Percentiles rank a stretch among this genome's conserved stretches.
These are phyloP conservation scores for Rhizodiscina lignyota DNA, from an alignment of 495 filamentous ascomycete species.

Conservation along the genomic window DNA sequence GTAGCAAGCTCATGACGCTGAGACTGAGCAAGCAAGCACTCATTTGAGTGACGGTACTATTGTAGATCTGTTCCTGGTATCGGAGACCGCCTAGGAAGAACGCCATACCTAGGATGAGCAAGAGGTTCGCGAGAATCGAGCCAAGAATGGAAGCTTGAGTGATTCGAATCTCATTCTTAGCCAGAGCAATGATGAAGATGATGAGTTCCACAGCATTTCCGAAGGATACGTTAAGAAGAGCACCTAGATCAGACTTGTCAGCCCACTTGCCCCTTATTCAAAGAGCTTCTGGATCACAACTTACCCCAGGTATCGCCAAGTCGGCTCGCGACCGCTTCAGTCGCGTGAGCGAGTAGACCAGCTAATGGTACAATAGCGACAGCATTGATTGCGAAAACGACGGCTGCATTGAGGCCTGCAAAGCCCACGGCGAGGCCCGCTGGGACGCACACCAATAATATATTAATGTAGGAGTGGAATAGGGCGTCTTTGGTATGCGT, in stretches of 20 bases:
- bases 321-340: constrained; percentile 61
- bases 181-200: constrained; percentile 42
- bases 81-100: constrained; percentile 75
- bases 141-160: constrained; percentile 80
- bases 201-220: constrained; percentile 84
- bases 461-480: constrained; percentile 58
- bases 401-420: constrained; percentile 18
- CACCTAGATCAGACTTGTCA: no score
- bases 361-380: constrained; percentile 73
- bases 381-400: constrained; percentile 66
- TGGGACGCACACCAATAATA: constrained; percentile 66
- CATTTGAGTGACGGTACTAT: constrained; percentile 89
- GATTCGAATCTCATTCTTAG: constrained; percentile 60
- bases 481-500: constrained; percentile 35
- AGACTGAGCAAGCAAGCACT: constrained; percentile 81
- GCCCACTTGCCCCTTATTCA: no score
- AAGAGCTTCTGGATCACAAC: no score
- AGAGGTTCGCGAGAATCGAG: constrained; percentile 72
- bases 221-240: constrained; percentile 74
- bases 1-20: constrained; percentile 68
- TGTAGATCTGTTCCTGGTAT: constrained; percentile 86
- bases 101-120: constrained; percentile 82
- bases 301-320: constrained; percentile 50
- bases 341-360: constrained; percentile 61
- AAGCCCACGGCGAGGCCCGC: constrained; percentile 53